Base-by-base conservation (phyloP, 768 basidiomycete species). In the Phlebiopsis flavidoalba region DNA sequence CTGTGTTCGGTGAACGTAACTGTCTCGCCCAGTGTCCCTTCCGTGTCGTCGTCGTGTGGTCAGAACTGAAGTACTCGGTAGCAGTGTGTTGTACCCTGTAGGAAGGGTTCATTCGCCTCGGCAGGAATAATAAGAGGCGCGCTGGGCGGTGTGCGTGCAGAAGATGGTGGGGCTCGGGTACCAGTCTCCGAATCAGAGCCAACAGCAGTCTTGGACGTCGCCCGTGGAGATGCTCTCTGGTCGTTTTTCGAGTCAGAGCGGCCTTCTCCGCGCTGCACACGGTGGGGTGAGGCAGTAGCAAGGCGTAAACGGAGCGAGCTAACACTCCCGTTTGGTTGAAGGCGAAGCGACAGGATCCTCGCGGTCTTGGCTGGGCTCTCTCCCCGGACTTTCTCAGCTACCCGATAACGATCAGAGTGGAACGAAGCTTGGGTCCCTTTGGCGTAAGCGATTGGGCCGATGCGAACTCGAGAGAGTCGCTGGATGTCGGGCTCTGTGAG, bases 241-340 rank as follows among this genome's bases (percentile, higher is more conserved):
- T 31, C 68, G 76, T 17, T 43, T 67, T 50, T 7, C 57, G 60
- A 12, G 37, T 43, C 8, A 55, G 54, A 15, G 60, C 66, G 66
- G 64, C 75, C 71, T 67, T 71, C 72, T 74, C n/a, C 70, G 8
- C 24, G 54, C 24, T 55, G n/a, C n/a, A n/a, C 54, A 40, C 54
- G 19, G 22, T n/a, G n/a, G n/a, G n/a, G n/a, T n/a, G 36, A 43
- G 24, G 66, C 76, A 75, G 71, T 68, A 74, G 76, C 75, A 68
- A 69, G 73, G 67, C 66, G 73, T 67, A 66, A 65, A 76, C 75
- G 73, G 76, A 76, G 73, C 76, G 78, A 74, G 63, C 73, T 63
- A 72, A n/a, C 72, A 72, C 72, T 78, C 77, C 71, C 77, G 70
- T 57, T n/a, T n/a, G n/a, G n/a, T n/a, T 74, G 73, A 65, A 76